These are phyloP conservation scores for Halophytophthora polymorphica DNA, from an alignment of 352 stramenopile genomes.

Conservation along the genomic window DNA sequence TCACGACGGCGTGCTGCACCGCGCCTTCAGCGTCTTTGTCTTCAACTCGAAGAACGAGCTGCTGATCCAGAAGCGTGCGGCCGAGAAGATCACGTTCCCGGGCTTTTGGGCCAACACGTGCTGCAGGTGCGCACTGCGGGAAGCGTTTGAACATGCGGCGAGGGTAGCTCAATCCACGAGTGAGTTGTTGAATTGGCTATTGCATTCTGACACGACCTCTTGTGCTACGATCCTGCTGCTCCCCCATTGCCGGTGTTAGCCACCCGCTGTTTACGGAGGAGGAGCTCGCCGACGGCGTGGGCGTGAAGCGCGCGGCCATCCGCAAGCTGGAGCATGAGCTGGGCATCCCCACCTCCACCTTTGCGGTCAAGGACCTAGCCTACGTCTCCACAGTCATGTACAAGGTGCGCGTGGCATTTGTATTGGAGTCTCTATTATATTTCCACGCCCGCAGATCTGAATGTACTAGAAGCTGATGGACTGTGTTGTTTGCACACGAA, in stretches of 20 bases:
- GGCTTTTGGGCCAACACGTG: conserved; percentile 99
- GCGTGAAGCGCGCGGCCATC: conserved; percentile 93
- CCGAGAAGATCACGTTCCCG: conserved; percentile 99
- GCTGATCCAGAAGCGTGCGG: conserved; percentile 90
- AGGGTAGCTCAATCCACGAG: too few species aligned
- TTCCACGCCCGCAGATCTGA: conserved; percentile 60
- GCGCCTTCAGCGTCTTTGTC: conserved; percentile 84
- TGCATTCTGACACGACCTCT: too few species aligned
- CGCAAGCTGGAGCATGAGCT: conserved; percentile 99
- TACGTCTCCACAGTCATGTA: conserved; percentile 98
- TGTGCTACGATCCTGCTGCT: too few species aligned
- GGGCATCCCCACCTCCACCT: conserved; percentile 87
- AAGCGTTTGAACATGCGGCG: too few species aligned
- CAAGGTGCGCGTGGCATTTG: conserved; percentile 75
- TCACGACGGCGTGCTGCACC: conserved; percentile 74
- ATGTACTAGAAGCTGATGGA: conserved; percentile 11
- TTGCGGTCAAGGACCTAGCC: conserved; percentile 88
- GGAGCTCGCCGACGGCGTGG: conserved; percentile 79
- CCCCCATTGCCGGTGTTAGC: conserved; percentile 1
- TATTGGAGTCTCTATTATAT: too few species aligned
- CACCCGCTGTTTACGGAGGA: conserved; percentile 94
- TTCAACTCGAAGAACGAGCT: conserved; percentile 87
- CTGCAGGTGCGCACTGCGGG: conserved; percentile 71
- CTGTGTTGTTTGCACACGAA: too few species aligned
- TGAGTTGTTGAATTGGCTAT: background rate